phyloP scores from a whole-genome alignment of 2,329 filamentous ascomycete species.

The Colletotrichum lupini region DNA sequence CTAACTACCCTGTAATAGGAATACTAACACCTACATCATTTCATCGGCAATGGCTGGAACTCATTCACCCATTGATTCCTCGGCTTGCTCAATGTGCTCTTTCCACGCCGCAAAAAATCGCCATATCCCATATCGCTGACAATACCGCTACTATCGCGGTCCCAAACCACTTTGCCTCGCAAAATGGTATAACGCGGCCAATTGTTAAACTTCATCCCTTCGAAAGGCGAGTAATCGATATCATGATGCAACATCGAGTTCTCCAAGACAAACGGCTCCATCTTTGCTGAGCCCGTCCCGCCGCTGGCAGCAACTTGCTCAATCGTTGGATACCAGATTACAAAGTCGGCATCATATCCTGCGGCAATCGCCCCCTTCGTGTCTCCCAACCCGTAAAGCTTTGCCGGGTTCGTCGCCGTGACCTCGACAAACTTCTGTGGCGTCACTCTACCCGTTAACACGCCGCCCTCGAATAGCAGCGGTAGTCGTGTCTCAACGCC shows the following conservation, averaged over 20 bases:
- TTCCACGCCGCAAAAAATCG: constrained; percentile 57
- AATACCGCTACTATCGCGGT: constrained; percentile 61
- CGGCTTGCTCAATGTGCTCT: constrained; percentile 36
- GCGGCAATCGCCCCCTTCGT: constrained; percentile 61
- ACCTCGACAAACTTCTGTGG: constrained; percentile 64
- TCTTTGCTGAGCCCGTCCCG: constrained; percentile 37
- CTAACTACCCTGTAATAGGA: no score
- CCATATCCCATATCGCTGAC: constrained; percentile 60
- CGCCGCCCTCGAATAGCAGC: constrained; percentile 42
- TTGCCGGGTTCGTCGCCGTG: constrained; percentile 65
- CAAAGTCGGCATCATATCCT: constrained; percentile 66
- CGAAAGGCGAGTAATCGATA: constrained; percentile 72
- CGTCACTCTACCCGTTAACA: constrained; percentile 53
- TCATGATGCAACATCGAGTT: constrained; percentile 70
- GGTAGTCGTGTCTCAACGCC: constrained; percentile 68
- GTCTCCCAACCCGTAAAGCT: constrained; percentile 66
- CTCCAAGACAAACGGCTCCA: constrained; percentile 50
- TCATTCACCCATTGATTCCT: constrained; percentile 36
- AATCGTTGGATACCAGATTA: constrained; percentile 64
- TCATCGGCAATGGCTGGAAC: constrained; percentile 8
- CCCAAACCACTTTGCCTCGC: constrained; percentile 68
- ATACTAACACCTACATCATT: no score
- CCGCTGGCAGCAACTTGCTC: constrained; percentile 36
- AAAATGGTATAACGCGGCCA: constrained; percentile 72
- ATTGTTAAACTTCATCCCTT: constrained; percentile 65